Base-by-base conservation (phyloP, 73 alveolate genomes). In the Stentor roeselii region DNA sequence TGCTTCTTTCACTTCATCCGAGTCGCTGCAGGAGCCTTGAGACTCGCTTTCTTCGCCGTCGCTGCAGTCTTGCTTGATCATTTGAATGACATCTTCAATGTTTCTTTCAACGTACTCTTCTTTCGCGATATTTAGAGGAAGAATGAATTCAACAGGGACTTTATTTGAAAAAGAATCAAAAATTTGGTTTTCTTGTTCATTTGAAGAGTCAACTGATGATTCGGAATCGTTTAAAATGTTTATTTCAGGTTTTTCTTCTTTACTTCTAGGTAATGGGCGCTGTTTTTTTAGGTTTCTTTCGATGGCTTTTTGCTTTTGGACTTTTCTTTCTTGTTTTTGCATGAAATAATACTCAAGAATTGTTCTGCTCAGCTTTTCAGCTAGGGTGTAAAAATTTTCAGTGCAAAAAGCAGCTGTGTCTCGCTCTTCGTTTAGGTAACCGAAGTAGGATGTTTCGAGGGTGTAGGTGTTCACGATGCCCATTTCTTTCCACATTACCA, bases 401-500 rank as follows among this genome's bases (percentile, higher is more conserved):
- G 34, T 67, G 11, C 37, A 21, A 67, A 67, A 67, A 21, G 41
- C 80, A 0, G 34, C 41, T 21, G 80, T 67, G 21, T 67, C 80
- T 30, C 80, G n/a, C 1, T 67, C 41, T 32, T 67, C 41, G 80
- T 67, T 32, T 30, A 67, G 96, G 40, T 96, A 95, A 31, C 98
- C 98, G 83, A 96, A 94, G 85, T 92, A 93, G 3, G 97, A 92
- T 36, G 94, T 87, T 87, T 94, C 98, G 31, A 94, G 75, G 0
- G 99, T 95, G 78, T 75, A 95, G 36, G 94, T 82, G 67, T 95
- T 95, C 30, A 92, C 91, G 27, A 95, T 89, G 27, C 91, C 90
- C n/a, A 94, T 60, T 75, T 95, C 99, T 87, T 86, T 93, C 97
- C 98, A 93, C 85, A 91, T 84, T 6, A 93, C 98, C 78, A 95